Conservation (phyloP, 345 rosid species). For the Gossypium ekmanianum region DNA sequence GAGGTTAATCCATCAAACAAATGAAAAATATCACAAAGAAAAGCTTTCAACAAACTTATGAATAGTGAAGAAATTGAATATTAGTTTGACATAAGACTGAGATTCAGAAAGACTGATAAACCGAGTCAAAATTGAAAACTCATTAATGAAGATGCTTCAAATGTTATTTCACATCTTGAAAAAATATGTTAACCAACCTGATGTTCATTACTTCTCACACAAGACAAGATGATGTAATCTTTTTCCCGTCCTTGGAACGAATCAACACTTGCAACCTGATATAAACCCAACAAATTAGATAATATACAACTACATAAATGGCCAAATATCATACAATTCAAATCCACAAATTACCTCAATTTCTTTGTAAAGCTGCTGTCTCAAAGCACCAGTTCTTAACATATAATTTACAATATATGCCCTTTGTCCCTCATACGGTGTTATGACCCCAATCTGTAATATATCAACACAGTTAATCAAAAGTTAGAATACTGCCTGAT, state of each 20-base stretch:
- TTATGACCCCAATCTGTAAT: conserved; percentile 90
- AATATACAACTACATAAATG: neutral
- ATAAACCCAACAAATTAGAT: conserved; percentile 17
- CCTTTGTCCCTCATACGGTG: conserved; percentile 98
- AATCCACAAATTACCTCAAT: conserved; percentile 62
- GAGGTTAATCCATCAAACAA: neutral
- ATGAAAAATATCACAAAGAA: neutral
- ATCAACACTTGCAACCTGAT: conserved; percentile 94
- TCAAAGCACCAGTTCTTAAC: conserved; percentile 94
- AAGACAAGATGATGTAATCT: conserved; percentile 95
- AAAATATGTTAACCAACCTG: conserved; percentile 55
- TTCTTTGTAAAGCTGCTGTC: conserved; percentile 98
- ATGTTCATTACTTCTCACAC: conserved; percentile 98
- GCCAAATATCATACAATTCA: neutral
- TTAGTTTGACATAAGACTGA: neutral
- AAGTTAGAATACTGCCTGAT: neutral
- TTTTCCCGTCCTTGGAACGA: conserved; percentile 99
- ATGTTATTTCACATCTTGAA: neutral
- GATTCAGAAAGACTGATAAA: neutral
- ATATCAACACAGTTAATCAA: neutral
- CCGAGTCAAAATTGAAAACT: neutral
- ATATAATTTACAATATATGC: conserved; percentile 97
- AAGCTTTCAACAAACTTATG: neutral
- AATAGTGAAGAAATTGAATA: neutral
- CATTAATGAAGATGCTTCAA: neutral